These are phyloP conservation scores for Iris pallida DNA, from an alignment of 116 monocot species.

Conservation along the genomic window DNA sequence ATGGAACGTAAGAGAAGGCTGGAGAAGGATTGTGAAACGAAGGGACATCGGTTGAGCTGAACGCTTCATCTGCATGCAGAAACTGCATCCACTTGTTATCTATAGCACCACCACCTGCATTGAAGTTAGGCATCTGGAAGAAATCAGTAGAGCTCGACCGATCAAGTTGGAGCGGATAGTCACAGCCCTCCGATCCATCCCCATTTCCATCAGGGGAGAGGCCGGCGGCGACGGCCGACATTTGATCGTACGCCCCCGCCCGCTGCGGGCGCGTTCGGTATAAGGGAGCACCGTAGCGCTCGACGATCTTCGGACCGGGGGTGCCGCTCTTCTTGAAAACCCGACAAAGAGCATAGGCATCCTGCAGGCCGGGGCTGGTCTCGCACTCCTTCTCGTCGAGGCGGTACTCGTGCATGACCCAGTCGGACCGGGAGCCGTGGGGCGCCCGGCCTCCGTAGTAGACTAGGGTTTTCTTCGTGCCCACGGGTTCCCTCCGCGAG, in stretches of 20 bases:
- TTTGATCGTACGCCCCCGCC: not conserved
- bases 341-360: conserved; percentile 24
- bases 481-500: conserved; percentile 22
- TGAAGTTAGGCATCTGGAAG: conserved; percentile 7
- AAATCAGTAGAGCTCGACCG: conserved; percentile 29
- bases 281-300: conserved; percentile 13
- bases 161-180: conserved; percentile 21
- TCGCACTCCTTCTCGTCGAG: conserved; percentile 39
- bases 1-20: conserved; percentile 45
- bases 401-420: conserved; percentile 38
- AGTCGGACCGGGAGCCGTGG: conserved; percentile 19
- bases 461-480: conserved; percentile 43
- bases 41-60: conserved; percentile 13
- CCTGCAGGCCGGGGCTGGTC: conserved; percentile 30
- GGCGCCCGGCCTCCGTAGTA: conserved; percentile 41
- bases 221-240: not conserved
- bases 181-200: conserved; percentile 26
- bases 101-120: conserved; percentile 3
- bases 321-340: conserved; percentile 23
- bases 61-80: conserved; percentile 21
- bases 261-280: not conserved
- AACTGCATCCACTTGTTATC: conserved; percentile 53
- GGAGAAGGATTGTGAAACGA: conserved; percentile 19
- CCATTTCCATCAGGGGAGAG: conserved; percentile 33
- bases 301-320: conserved; percentile 17